Evolutionary conservation across 352 stramenopile species (phyloP), one percentile per base, ranked within the genome.

Genomic region (Phytophthora brassicae): DNA sequence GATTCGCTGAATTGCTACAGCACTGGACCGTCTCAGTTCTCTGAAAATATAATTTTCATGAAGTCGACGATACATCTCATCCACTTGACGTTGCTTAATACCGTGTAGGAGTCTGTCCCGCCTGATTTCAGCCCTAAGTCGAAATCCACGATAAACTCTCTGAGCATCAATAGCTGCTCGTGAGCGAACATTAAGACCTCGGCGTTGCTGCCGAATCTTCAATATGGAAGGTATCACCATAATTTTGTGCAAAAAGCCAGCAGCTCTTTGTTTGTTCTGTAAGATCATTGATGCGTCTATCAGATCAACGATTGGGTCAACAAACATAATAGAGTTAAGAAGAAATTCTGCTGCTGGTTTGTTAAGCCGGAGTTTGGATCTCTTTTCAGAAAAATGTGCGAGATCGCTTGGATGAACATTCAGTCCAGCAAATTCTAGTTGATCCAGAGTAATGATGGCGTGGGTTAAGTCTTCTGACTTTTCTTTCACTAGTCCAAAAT

Each of bases 1-100:
- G n/a, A 84, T 79, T 1, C 77, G 74, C 39, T 91, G 82, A 44
- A 91, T 88, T 1, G 61, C 55, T 23, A 68, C 67, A 8, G 76
- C 76, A 35, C 67, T 81, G 11, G 60, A 57, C n/a, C 74, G 75
- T 7, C 82, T 68, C 16, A 59, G 59, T 28, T 89, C 79, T 44
- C 82, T 77, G 11, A 79, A 65, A 36, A 78, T 48, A n/a, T 76
- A 63, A 9, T 68, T 73, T 20, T 60, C 45, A n/a, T 72, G 64
- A 38, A 78, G 70, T 7, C 42, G 64, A 23, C 47, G 49, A 51
- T 75, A 67, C 62, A 78, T 65, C 4, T 73, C 47, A 17, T 87
- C 76, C 2, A 72, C 66, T 44, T 91, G 82, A 0, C 49, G 63
- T 20, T 86, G 82, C 19, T 81, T 76, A 36, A 86, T 76, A n/a